Percentiles rank a stretch among this genome's conserved stretches.
Evolutionary conservation across 75 land plant genomes (phyloP).

Genomic region (Cunninghamia lanceolata): DNA sequence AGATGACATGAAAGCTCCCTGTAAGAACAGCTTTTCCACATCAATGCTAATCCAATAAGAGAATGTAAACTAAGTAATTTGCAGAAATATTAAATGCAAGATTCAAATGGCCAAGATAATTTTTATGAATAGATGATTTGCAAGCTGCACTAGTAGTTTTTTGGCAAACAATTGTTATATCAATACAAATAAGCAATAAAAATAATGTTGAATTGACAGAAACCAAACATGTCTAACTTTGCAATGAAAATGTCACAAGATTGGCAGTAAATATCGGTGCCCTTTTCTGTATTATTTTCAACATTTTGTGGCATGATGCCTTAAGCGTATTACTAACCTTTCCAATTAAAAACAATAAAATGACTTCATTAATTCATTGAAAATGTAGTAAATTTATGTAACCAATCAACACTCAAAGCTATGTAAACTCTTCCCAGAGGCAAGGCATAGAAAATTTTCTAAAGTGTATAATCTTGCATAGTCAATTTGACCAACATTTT

Average conservation of each 20-base stretch:
- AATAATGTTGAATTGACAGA: background rate
- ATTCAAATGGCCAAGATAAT: background rate
- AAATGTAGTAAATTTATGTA: too few species aligned
- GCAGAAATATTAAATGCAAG: background rate
- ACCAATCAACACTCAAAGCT: too few species aligned
- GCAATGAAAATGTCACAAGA: background rate
- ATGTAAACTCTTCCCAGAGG: too few species aligned
- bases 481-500: too few species aligned
- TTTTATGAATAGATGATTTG: background rate
- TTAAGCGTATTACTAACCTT: too few species aligned
- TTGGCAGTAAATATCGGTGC: too few species aligned
- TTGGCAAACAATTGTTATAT: background rate
- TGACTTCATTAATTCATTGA: too few species aligned
- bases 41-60: background rate
- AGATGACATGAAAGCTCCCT: constrained; percentile 53
- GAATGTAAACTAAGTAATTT: background rate
- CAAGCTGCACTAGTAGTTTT: background rate
- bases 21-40: background rate
- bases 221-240: background rate
- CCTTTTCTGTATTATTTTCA: too few species aligned
- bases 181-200: background rate
- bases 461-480: too few species aligned
- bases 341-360: too few species aligned
- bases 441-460: too few species aligned
- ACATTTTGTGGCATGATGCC: too few species aligned